Base-by-base conservation (phyloP, 495 filamentous ascomycete genomes). In the Terfezia boudieri region DNA sequence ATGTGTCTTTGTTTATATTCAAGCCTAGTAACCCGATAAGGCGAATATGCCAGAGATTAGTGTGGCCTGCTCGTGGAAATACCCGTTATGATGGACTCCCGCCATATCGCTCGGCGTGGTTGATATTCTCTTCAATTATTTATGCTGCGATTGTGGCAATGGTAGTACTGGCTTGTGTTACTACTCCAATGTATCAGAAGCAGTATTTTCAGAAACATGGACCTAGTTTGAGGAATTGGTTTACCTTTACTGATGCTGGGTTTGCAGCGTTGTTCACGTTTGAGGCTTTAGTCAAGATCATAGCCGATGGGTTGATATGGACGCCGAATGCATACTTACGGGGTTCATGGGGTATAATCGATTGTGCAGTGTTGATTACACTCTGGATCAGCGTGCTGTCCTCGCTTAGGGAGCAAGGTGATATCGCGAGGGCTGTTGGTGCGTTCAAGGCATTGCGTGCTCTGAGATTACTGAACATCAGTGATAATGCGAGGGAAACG, bases 361-460 rank as follows among this genome's bases (percentile, higher is more conserved):
- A 99, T 65, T 90, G 83, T 26, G 62, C 96, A 52, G 90, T 99
- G 56, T 73, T 99, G 50, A 67, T 94, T 55, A 96, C 90, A 0
- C 79, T 99, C 7, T 99, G 90, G 90, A 83, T 94, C 62, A 95
- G 88, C 63, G 90, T 99, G 54, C 70, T 78, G 37, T 85, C 88
- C 12, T 81, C 87, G 6, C 69, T 96, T 10, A 75, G 71, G 60
- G 76, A 81, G 46, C 79, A 89, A 54, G 85, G 83, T 49, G 78
- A 78, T 49, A 78, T 95, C 50, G 92, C 88, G 5, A 71, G 90
- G 61, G 83, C 85, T 17, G 83, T 99, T 52, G 90, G 90, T 48
- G 90, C 92, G 35, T 96, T 99, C 72, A 99, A 99, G 72, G 90
- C 90, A 22, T 75, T 99, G n/a, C 80, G 90, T 66, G 92, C 90